These are phyloP conservation scores for Candida argentea DNA, from an alignment of 805 yeast species.

Conservation along the genomic window DNA sequence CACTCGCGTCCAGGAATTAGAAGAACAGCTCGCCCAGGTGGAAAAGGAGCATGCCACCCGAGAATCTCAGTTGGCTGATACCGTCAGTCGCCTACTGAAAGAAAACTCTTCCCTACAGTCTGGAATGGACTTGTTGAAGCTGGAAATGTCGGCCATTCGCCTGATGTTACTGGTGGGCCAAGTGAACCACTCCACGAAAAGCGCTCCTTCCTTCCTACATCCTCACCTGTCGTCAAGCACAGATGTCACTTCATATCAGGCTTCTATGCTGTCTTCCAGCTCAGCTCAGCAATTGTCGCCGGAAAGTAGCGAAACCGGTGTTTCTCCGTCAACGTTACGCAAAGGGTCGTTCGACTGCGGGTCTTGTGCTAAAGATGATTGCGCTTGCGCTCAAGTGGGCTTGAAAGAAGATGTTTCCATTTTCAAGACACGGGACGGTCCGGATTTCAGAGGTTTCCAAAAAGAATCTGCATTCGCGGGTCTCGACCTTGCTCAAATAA, in stretches of 20 bases:
- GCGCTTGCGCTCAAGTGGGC: conserved; percentile 52
- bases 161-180: not conserved
- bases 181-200: not conserved
- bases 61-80: conserved; percentile 44
- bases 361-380: conserved; percentile 58
- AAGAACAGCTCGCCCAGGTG: conserved; percentile 52
- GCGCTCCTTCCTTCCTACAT: not conserved
- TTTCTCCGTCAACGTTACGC: conserved; percentile 29
- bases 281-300: conserved; percentile 43
- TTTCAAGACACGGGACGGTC: conserved; percentile 1
- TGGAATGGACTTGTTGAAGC: conserved; percentile 31
- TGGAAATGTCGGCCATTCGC: conserved; percentile 15
- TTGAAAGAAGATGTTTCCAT: conserved; percentile 17
- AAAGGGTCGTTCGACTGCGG: conserved; percentile 38
- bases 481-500: conserved; percentile 31
- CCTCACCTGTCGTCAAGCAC: conserved; percentile 6
- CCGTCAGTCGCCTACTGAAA: conserved; percentile 37
- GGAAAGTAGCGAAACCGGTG: conserved; percentile 41
- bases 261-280: no score
- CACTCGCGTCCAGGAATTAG: conserved; percentile 69
- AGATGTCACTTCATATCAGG: no score
- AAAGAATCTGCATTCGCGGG: conserved; percentile 6
- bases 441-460: not conserved
- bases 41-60: conserved; percentile 56
- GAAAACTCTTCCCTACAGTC: conserved; percentile 36